Evolutionary conservation across 768 basidiomycete species (phyloP), one percentile per base, ranked within the genome.

Genomic region (Lepiota brunneoincarnata): DNA sequence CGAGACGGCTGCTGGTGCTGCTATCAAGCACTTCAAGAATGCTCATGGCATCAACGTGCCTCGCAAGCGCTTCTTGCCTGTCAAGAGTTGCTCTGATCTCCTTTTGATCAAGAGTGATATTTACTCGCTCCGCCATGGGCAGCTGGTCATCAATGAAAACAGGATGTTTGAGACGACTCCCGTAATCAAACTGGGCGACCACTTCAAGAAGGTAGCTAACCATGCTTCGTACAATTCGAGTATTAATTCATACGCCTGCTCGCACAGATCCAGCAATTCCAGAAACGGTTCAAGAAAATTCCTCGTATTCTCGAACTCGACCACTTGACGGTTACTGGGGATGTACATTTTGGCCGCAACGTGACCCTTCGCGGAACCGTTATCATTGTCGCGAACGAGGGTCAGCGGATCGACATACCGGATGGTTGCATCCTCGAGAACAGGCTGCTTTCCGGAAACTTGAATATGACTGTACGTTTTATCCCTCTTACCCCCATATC

Each of bases 1-100:
- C 63, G 91, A 93, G 75, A 93, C 90, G 18, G 93, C 93, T 39
- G 91, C 93, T 51, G 94, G 95, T 69, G 93, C 91, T 38, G 94
- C 94, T 42, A 84, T 89, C 81, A 94, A 94, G 77, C 86, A 95
- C 73, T 95, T 95, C 78, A 86, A 81, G 70, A 87, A 87, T 67
- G 92, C 90, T 5, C 89, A 89, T 65, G 96, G 93, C 56, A 88
- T 97, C 73, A 96, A 95, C 75, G 96, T 98, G 40, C 93, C 96
- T 50, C 87, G 94, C 51, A 84, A 81, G 56, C 91, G 96, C 57
- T 97, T 98, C 87, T 79, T 98, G 65, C 92, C 93, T 38, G 89
- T 91, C 38, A 89, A 89, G 79, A 86, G 81, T 56, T 93, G 90
- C 72, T 95, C 92, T 31, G 89, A 91, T 67, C 74, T 95, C 47